phyloP scores from a whole-genome alignment of 768 basidiomycete genomes.

The Strobilomyces confusus region DNA sequence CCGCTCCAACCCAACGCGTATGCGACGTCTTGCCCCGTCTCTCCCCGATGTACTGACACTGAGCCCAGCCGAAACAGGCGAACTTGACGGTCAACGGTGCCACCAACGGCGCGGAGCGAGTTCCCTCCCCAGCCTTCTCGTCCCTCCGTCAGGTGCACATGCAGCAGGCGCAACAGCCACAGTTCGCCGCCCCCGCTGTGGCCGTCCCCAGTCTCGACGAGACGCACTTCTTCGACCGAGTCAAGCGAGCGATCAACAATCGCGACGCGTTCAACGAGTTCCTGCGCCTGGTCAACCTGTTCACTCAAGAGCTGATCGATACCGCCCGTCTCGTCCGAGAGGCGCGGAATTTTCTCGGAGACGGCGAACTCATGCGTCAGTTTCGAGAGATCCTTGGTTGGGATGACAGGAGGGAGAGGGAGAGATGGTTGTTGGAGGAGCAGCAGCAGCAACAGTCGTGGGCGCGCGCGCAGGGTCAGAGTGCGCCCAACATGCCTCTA shows the following conservation, averaged over 20 bases:
- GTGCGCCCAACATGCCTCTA: conserved; percentile 31
- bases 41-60: conserved; percentile 3
- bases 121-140: conserved; percentile 20
- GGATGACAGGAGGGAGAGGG: conserved; percentile 69
- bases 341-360: conserved; percentile 68
- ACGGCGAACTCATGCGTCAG: conserved; percentile 73
- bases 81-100: conserved; percentile 15
- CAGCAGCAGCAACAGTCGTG: conserved; percentile 43
- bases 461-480: conserved; percentile 47
- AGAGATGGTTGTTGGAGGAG: conserved; percentile 46
- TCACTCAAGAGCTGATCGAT: conserved; percentile 92
- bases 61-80: conserved; percentile 22
- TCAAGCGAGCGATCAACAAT: conserved; percentile 67
- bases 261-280: conserved; percentile 90
- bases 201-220: conserved; percentile 43
- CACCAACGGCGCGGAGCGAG: conserved; percentile 19
- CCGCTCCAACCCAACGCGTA: conserved; percentile 24
- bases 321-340: conserved; percentile 78
- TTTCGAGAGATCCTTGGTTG: conserved; percentile 87
- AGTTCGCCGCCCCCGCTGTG: conserved; percentile 15
- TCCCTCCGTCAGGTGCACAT: conserved; percentile 22
- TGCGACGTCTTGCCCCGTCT: neutral
- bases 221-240: conserved; percentile 87
- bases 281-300: conserved; percentile 90
- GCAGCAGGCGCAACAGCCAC: conserved; percentile 22